Base-by-base conservation (phyloP, 2,329 filamentous ascomycete genomes). In the Nothopassalora personata region DNA sequence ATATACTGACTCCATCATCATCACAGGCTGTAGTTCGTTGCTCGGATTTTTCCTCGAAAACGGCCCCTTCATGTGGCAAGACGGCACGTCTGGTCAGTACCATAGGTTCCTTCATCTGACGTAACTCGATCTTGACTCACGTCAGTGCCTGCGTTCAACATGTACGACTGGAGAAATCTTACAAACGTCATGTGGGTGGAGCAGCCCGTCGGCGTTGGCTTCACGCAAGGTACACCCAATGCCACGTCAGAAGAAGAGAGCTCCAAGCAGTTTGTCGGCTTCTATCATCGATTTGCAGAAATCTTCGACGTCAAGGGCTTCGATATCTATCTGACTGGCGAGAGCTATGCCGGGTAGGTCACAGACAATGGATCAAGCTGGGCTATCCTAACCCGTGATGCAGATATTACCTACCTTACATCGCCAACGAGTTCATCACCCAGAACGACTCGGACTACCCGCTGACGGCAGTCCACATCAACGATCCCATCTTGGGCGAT, bases 111-210 rank as follows among this genome's bases (percentile, higher is more conserved):
- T 43, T n/a, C 7, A n/a, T 30, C 18, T 51, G 6, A 13, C 28
- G 23, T 19, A 43, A n/a, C 8, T 5, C 23, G 11, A 10, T 11
- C 8, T 27, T 58, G n/a, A 58, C 56, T 15, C 11, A 7, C 19
- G 11, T 19, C 8, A 58, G 56, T 23, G 9, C 56, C 59, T 6
- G 36, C 54, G 9, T 10, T 18, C n/a, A 61, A 61, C 45, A 31
- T 48, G 6, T 61, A 61, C 43, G 56, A 52, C 23, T 61, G 59
- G 59, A 43, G 53, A 5, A 87, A 87, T 55, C 74, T 93, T 36
- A 89, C 88, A 57, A 91, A 91, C 72, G 82, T 92, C 67, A 76
- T 94, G 49, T 94, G 86, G 83, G 80, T 82, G 13, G 80, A 79
- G 57, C 79, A 82, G 62, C 80, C 80, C 2, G 73, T 81, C 7